Evolutionary conservation across 2,329 filamentous ascomycete species (phyloP).

Genomic region (Colletotrichum nymphaeae): DNA sequence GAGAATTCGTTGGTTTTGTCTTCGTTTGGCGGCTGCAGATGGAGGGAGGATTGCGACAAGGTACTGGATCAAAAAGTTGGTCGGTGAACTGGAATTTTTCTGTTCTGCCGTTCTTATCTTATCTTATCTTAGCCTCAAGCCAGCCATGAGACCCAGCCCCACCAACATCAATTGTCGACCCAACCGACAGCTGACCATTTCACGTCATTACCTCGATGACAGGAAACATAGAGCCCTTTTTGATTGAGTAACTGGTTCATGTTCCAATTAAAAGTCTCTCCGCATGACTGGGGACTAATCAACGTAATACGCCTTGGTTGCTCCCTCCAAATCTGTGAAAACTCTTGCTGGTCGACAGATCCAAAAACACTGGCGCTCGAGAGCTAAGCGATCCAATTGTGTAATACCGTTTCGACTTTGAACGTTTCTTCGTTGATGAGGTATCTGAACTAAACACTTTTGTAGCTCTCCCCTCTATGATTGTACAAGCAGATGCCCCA

Average conservation of each 20-base stretch:
- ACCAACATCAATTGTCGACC: neutral
- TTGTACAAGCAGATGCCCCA: conserved; percentile 34
- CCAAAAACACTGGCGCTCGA: neutral
- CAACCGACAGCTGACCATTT: neutral
- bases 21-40: neutral
- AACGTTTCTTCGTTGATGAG: conserved; percentile 36
- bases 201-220: neutral
- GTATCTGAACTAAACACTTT: conserved; percentile 37
- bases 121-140: conserved; percentile 33
- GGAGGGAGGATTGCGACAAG: neutral
- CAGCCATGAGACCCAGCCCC: neutral
- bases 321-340: neutral
- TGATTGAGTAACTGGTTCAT: neutral
- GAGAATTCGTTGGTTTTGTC: neutral
- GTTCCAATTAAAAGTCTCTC: neutral
- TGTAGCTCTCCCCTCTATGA: conserved; percentile 34
- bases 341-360: neutral
- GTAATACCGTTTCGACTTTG: conserved; percentile 1
- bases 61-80: conserved; percentile 4
- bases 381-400: neutral
- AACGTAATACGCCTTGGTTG: neutral
- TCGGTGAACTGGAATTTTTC: conserved; percentile 23
- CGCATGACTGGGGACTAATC: neutral
- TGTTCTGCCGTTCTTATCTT: conserved; percentile 33
- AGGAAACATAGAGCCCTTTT: no score